Conservation (phyloP, 2,329 filamentous ascomycete species). For the Beauveria sp. region DNA sequence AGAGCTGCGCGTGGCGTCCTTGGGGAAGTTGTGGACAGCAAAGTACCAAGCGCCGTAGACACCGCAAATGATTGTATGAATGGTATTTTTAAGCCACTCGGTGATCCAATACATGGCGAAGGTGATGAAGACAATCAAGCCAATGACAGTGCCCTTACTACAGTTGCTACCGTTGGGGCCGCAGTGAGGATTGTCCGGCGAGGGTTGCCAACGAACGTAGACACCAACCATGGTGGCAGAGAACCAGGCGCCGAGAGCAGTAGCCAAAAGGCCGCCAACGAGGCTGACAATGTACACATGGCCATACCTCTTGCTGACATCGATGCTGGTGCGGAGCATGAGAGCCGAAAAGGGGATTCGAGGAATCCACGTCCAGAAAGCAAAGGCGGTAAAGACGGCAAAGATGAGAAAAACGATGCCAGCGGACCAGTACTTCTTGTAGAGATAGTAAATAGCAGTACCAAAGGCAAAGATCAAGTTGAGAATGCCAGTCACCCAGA, state of each 20-base stretch:
- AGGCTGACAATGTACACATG: constrained; percentile 82
- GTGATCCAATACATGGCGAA: constrained; percentile 93
- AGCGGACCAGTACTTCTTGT: constrained; percentile 66
- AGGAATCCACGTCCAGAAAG: constrained; percentile 82
- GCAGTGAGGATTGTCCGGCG: constrained; percentile 42
- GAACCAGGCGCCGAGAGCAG: constrained; percentile 77
- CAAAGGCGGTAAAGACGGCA: constrained; percentile 67
- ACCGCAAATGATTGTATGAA: constrained; percentile 79
- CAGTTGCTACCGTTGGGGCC: constrained; percentile 51
- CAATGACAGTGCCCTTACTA: constrained; percentile 69
- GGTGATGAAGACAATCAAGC: constrained; percentile 76
- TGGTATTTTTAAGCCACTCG: constrained; percentile 89
- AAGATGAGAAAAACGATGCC: constrained; percentile 86
- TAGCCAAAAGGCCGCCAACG: constrained; percentile 69
- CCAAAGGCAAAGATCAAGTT: constrained; percentile 80
- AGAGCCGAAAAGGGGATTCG: constrained; percentile 86
- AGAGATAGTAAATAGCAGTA: constrained; percentile 81
- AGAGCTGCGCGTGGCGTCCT: constrained; percentile 73
- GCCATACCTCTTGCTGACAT: constrained; percentile 74
- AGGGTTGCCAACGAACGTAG: constrained; percentile 75
- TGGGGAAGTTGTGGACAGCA: constrained; percentile 60
- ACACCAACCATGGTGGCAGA: constrained; percentile 78
- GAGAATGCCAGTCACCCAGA: constrained; percentile 85
- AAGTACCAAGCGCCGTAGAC: constrained; percentile 96
- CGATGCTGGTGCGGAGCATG: constrained; percentile 80